Base-by-base conservation (phyloP, 208 protist species). In the Acanthamoeba castellanii region DNA sequence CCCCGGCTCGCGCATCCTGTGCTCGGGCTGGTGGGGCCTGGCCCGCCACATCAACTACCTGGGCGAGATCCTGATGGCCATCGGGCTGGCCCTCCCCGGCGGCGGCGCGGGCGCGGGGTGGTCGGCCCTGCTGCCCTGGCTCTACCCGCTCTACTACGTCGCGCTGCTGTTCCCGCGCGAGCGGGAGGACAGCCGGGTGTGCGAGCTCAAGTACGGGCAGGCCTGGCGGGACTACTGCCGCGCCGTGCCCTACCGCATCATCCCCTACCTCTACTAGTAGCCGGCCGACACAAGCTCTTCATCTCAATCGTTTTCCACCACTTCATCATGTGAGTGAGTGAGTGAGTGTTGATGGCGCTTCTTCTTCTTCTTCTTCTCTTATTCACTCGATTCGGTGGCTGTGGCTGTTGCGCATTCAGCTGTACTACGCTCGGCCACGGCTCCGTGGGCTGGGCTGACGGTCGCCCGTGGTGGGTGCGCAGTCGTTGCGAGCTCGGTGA, bases 31-130 rank as follows among this genome's bases (percentile, higher is more conserved):
- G 47, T 89, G 81, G 81, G 81, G 47, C n/a, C 52, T 89, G 5
- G 20, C 47, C 11, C 81, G 81, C 52, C 81, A 89, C 81, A 89
- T 89, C 81, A 89, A 89, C 81, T 89, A 89, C 81, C 52, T 89
- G 42, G 81, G 81, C 50, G 81, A 89, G 50, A 55, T 89, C 50
- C 45, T 89, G 13, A 30, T 64, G 50, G 81, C 81, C 34, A 34
- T 89, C 25, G 81, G 16, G 8, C 52, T 89, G 20, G 52, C 50
- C 27, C 37, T 89, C 18, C 81, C 81, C 50, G 42, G 47, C 34
- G 50, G 81, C 72, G 0, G 55, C 81, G 25, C 47, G 0, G 52
- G 7, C 61, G 61, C 6, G 18, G 52, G n/a, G 52, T 57, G 52
- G 52, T 20, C 52, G 13, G 27, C 61, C 16, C 30, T 50, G 42